Evolutionary conservation across 2,329 filamentous ascomycete species (phyloP).

Genomic region (Xylariaceae sp.): DNA sequence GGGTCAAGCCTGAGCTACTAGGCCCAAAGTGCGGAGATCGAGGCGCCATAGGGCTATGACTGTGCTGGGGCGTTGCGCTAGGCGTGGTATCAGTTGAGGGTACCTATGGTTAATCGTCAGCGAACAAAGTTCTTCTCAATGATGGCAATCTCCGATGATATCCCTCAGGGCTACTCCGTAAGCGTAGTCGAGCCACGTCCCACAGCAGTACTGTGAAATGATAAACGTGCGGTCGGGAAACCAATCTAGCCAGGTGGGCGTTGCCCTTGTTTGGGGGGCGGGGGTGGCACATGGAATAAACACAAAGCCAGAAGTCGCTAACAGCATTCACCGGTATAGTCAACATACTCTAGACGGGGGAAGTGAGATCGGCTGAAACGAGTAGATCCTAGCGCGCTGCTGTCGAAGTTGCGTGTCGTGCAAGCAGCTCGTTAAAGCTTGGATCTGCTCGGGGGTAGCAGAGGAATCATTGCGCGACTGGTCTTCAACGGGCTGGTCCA

Average conservation of each 20-base stretch:
- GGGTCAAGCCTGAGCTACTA: conserved; percentile 67
- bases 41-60: conserved; percentile 60
- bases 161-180: background rate
- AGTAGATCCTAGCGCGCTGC: conserved; percentile 76
- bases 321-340: conserved; percentile 27
- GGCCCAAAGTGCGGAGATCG: conserved; percentile 66
- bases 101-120: conserved; percentile 41
- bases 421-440: conserved; percentile 66
- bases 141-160: background rate
- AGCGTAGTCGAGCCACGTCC: background rate
- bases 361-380: conserved; percentile 86
- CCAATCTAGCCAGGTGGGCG: background rate
- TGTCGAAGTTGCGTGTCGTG: conserved; percentile 76
- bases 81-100: conserved; percentile 58
- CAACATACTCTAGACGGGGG: conserved; percentile 73
- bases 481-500: conserved; percentile 38
- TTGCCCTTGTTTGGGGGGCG: background rate
- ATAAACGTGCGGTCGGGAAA: background rate
- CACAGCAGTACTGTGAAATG: background rate
- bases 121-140: background rate
- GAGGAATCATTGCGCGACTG: conserved; percentile 33
- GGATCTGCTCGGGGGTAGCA: conserved; percentile 60
- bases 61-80: conserved; percentile 58
- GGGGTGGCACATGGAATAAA: conserved; percentile 1
- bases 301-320: background rate